These are phyloP conservation scores for Boletus albobrunnescens DNA, from an alignment of 1,284 basidiomycete species.

Conservation along the genomic window DNA sequence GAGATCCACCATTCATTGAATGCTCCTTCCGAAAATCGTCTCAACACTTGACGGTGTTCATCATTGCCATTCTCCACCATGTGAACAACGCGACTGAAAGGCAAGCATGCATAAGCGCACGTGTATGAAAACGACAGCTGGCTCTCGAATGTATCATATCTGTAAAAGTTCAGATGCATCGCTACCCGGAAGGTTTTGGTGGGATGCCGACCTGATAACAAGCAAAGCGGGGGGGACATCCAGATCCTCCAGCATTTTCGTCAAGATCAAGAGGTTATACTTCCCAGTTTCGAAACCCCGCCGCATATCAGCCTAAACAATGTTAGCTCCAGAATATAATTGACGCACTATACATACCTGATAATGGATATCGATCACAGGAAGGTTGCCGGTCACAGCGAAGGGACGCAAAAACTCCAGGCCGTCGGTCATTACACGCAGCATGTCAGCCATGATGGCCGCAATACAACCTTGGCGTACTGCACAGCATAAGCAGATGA, in stretches of 20 bases:
- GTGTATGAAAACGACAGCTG: conserved; percentile 55
- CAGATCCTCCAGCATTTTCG: conserved; percentile 54
- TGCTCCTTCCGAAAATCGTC: conserved; percentile 30
- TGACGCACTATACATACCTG: conserved; percentile 24
- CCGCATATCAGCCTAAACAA: conserved; percentile 32
- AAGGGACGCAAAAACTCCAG: conserved; percentile 42
- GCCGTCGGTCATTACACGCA: conserved; percentile 42
- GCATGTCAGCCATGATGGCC: conserved; percentile 42
- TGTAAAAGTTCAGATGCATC: conserved; percentile 26
- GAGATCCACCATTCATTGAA: conserved; percentile 43
- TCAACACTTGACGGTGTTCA: conserved; percentile 49
- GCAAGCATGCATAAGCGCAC: conserved; percentile 43
- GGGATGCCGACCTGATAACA: conserved; percentile 52
- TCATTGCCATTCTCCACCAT: conserved; percentile 59
- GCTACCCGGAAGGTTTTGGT: background rate
- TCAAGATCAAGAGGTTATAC: conserved; percentile 59
- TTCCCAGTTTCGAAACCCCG: conserved; percentile 48
- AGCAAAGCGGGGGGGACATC: conserved; percentile 51
- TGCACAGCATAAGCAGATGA: conserved; percentile 24
- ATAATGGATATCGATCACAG: conserved; percentile 30
- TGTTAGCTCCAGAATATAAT: conserved; percentile 7
- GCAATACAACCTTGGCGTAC: conserved; percentile 46
- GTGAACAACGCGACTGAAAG: conserved; percentile 53
- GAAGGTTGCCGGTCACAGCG: conserved; percentile 23
- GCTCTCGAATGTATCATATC: conserved; percentile 61